Percentiles rank a stretch among this genome's conserved stretches.
These are phyloP conservation scores for Colletotrichum viniferum DNA, from an alignment of 2,329 filamentous ascomycete genomes.

Conservation along the genomic window DNA sequence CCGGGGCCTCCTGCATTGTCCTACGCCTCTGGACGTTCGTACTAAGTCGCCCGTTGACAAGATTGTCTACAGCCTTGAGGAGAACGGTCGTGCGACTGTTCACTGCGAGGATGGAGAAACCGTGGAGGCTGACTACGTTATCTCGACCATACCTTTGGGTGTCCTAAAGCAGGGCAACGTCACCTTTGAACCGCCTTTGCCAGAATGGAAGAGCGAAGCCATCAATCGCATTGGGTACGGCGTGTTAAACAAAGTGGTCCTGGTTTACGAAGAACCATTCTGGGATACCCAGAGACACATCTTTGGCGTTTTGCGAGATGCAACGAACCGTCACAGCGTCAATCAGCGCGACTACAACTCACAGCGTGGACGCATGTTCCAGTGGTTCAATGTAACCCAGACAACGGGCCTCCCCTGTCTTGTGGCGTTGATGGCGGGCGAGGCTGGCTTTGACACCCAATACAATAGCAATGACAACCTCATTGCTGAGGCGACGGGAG, in stretches of 20 bases:
- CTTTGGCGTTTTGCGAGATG: constrained; percentile 86
- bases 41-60: constrained; percentile 75
- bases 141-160: constrained; percentile 88
- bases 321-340: constrained; percentile 71
- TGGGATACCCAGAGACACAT: constrained; percentile 93
- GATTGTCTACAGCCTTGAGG: constrained; percentile 66
- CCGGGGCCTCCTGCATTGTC: constrained; percentile 81
- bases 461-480: constrained; percentile 75
- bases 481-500: constrained; percentile 78
- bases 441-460: constrained; percentile 90
- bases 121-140: constrained; percentile 86
- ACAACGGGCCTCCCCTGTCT: constrained; percentile 88
- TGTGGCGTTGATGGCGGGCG: constrained; percentile 93
- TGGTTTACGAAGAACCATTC: constrained; percentile 88
- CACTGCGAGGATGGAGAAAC: constrained; percentile 78
- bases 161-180: constrained; percentile 85
- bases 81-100: constrained; percentile 43
- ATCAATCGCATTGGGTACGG: constrained; percentile 90
- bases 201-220: constrained; percentile 80
- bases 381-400: constrained; percentile 96
- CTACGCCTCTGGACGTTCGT: constrained; percentile 76
- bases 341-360: constrained; percentile 79
- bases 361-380: constrained; percentile 88
- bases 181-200: constrained; percentile 88
- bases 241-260: constrained; percentile 90